phyloP scores from a whole-genome alignment of 176 grass and related monocot species.

The Bothriochloa decipiens region DNA sequence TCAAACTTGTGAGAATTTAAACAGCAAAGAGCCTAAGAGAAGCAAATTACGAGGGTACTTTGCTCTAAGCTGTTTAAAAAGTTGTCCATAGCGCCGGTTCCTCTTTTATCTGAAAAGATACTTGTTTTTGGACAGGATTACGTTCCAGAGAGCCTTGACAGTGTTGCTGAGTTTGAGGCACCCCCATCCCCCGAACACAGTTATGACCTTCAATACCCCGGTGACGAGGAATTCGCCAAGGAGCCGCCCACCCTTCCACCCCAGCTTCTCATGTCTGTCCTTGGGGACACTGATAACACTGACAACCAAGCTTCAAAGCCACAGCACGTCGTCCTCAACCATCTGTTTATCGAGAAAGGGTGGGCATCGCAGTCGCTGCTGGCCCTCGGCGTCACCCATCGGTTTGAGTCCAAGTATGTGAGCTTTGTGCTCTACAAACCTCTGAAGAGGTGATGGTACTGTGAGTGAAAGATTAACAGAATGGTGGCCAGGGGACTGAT shows the following conservation, averaged over 20 bases:
- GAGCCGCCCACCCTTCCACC: slow-evolving; percentile 71
- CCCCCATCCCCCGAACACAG: slow-evolving; percentile 79
- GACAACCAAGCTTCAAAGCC: slow-evolving; percentile 49
- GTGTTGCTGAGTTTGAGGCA: slow-evolving; percentile 68
- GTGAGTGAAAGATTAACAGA: not conserved
- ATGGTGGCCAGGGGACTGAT: slow-evolving; percentile 2
- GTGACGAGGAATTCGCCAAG: slow-evolving; percentile 77
- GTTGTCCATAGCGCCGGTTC: not conserved
- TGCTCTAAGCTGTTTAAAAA: slow-evolving; percentile 3
- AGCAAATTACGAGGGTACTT: slow-evolving; percentile 33
- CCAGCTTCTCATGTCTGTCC: slow-evolving; percentile 62
- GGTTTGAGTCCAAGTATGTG: slow-evolving; percentile 88
- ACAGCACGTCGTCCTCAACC: slow-evolving; percentile 78
- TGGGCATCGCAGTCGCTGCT: slow-evolving; percentile 77
- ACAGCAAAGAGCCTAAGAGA: not conserved
- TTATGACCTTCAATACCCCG: slow-evolving; percentile 60
- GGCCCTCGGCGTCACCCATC: slow-evolving; percentile 71
- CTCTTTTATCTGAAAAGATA: slow-evolving; percentile 39
- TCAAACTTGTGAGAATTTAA: slow-evolving; percentile 22
- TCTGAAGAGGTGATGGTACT: slow-evolving; percentile 45
- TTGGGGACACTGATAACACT: slow-evolving; percentile 37
- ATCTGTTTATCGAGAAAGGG: slow-evolving; percentile 93
- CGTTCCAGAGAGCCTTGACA: slow-evolving; percentile 76
- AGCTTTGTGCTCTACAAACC: slow-evolving; percentile 88
- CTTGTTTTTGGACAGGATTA: slow-evolving; percentile 61